Base-by-base conservation (phyloP, 805 yeast species). In the Spathaspora hagerdaliae region DNA sequence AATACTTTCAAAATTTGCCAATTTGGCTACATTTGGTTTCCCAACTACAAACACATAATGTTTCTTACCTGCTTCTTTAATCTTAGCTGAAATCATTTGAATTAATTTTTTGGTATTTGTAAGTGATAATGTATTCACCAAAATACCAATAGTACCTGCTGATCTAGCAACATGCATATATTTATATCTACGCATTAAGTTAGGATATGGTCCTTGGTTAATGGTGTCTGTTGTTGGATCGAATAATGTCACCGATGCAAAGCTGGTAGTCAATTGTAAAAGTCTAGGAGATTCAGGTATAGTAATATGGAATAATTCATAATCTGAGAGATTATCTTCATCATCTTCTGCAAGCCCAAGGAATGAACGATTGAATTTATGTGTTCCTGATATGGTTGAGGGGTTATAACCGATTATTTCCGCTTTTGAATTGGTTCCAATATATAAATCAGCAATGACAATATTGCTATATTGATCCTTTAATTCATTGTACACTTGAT, bases 21-120 rank as follows among this genome's bases (percentile, higher is more conserved):
- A 71, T 58, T 94, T 94, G 26, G 99, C 96, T 14, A 94, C 97
- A 58, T 94, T 94, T 8, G 98, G 98, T 63, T 94, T 94, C 9
- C 99, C 99, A 4, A 94, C 98, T 3, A 91, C 98, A 68, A 94
- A 90, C 60, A 89, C 78, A 59, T 94, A 94, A 53, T 87, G 92
- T 59, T 94, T 94, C 65, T 94, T 94, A 1, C 87, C 97, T 0
- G 92, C 90, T 3, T 70, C 73, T 42, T 74, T 77, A 47, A 94
- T 79, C 64, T 85, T 76, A 26, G 69, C 60, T 12, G 80, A 77
- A 7, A 90, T 77, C 31, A 72, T 71, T 44, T 82, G 79, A 43
- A 92, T 72, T 32, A 92, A 67, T n/a, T 62, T 72, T 43, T 81
- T 78, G 6, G 96, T 87, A 57, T 87, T 85, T 34, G 82, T 68